Percentiles rank a stretch among this genome's conserved stretches.
phyloP scores from a whole-genome alignment of 2,329 filamentous ascomycete genomes.

The Ascochyta viciae-villosae region DNA sequence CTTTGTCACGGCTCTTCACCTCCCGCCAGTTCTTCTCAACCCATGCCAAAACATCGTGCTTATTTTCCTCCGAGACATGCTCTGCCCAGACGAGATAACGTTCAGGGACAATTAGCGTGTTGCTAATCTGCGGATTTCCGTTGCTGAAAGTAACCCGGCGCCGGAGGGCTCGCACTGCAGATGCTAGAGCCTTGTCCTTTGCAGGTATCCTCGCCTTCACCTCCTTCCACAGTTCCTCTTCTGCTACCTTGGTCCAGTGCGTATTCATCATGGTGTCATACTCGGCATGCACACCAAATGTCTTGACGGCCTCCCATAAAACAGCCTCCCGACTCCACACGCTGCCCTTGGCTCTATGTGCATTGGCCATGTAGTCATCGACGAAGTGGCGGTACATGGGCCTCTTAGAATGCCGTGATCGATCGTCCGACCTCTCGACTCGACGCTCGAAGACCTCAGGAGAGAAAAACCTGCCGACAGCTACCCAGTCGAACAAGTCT shows the following conservation, averaged over 20 bases:
- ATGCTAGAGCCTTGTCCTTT: slow-evolving; percentile 31
- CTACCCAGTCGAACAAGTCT: slow-evolving; percentile 68
- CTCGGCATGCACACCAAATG: slow-evolving; percentile 56
- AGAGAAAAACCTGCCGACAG: slow-evolving; percentile 66
- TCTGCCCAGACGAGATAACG: slow-evolving; percentile 33
- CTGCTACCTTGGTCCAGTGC: slow-evolving; percentile 49
- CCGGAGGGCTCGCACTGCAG: slow-evolving; percentile 39
- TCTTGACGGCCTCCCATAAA: slow-evolving; percentile 60
- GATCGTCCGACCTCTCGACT: slow-evolving; percentile 59
- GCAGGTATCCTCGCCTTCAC: slow-evolving; percentile 51
- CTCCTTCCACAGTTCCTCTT: slow-evolving; percentile 52
- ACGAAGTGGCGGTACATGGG: slow-evolving; percentile 67
- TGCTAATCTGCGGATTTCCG: slow-evolving; percentile 26
- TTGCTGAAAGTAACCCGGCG: slow-evolving; percentile 45
- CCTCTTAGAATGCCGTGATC: slow-evolving; percentile 62
- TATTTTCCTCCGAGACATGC: slow-evolving; percentile 18
- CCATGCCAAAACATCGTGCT: slow-evolving; percentile 35
- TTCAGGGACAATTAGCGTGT: slow-evolving; percentile 18
- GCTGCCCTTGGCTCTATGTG: slow-evolving; percentile 48
- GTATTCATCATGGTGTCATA: slow-evolving; percentile 54
- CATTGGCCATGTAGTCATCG: slow-evolving; percentile 67
- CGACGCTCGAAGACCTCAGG: slow-evolving; percentile 46
- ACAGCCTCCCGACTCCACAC: slow-evolving; percentile 54
- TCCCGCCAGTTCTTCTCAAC: slow-evolving; percentile 40
- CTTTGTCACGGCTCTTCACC: slow-evolving; percentile 41